phyloP scores from a whole-genome alignment of 768 basidiomycete species.

The Chalciporus chontae region DNA sequence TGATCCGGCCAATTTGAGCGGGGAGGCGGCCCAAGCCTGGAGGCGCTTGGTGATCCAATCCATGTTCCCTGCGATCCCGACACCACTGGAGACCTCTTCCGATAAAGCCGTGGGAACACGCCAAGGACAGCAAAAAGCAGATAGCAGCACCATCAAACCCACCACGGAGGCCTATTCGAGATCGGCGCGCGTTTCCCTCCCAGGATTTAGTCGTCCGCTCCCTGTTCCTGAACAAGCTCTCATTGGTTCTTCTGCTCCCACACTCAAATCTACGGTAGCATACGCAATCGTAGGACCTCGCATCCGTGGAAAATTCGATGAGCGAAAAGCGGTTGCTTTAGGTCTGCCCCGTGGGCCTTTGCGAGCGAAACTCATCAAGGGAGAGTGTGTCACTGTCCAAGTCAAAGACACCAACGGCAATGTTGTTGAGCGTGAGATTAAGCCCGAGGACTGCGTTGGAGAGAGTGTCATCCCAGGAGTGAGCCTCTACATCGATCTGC shows the following conservation, averaged over 20 bases:
- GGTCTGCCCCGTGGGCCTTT: conserved; percentile 59
- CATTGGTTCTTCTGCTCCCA: conserved; percentile 14
- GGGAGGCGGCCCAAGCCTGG: conserved; percentile 52
- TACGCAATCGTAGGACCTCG: conserved; percentile 53
- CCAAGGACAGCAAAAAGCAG: conserved; percentile 12
- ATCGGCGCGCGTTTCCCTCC: conserved; percentile 11
- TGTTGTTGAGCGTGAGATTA: conserved; percentile 45
- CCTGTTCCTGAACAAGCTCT: conserved; percentile 21
- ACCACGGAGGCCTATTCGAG: conserved; percentile 2
- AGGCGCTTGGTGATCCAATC: conserved; percentile 44
- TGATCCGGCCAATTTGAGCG: conserved; percentile 33
- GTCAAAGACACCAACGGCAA: conserved; percentile 45
- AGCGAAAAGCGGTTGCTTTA: conserved; percentile 54
- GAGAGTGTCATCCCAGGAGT: conserved; percentile 50
- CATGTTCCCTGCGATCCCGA: conserved; percentile 57
- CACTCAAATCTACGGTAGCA: conserved; percentile 38
- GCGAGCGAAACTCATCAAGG: conserved; percentile 59
- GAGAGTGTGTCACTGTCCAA: conserved; percentile 57
- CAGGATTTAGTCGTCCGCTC: conserved; percentile 15
- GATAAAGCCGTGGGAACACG: conserved; percentile 3
- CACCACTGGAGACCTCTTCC: conserved; percentile 8
- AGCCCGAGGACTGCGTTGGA: conserved; percentile 58
- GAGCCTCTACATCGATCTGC: conserved; percentile 9
- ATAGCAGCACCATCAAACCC: conserved; percentile 1
- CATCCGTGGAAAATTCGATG: conserved; percentile 71